These are phyloP conservation scores for Trifolium repens DNA, from an alignment of 306 rosid species.

Conservation along the genomic window DNA sequence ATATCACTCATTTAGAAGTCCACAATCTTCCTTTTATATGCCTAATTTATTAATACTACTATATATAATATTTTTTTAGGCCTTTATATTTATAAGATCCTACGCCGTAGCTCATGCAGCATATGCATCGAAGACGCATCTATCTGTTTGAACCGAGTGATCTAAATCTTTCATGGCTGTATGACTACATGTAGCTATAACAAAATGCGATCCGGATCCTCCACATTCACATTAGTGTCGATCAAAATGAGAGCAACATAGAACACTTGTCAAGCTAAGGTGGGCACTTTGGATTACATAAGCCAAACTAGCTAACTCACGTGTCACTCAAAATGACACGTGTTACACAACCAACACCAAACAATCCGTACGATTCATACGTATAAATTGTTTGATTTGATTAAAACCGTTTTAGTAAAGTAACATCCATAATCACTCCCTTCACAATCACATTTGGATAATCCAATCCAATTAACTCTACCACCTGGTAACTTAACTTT, in stretches of 20 bases:
- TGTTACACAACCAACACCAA: constrained; percentile 27
- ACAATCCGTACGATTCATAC: neutral
- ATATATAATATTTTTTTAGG: too few relatives aligned
- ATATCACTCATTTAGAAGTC: too few relatives aligned
- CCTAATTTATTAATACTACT: too few relatives aligned
- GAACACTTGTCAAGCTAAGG: constrained; percentile 22
- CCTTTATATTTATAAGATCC: too few relatives aligned
- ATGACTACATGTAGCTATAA: too few relatives aligned
- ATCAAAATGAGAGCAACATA: neutral
- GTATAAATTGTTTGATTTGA: neutral
- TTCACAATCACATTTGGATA: neutral
- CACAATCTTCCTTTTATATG: too few relatives aligned
- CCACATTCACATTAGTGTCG: neutral
- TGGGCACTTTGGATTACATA: neutral
- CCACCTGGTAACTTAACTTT: neutral
- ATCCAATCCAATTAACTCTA: neutral
- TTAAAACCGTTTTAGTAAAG: neutral
- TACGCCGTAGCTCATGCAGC: too few relatives aligned
- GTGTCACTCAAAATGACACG: constrained; percentile 25
- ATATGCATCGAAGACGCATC: too few relatives aligned
- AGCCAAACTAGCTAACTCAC: constrained; percentile 8
- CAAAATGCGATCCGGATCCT: too few relatives aligned
- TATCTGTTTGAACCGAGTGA: too few relatives aligned
- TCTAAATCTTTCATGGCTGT: too few relatives aligned
- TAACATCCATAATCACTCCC: neutral